Conservation (phyloP, 768 basidiomycete genomes). For the Lyophyllum atratum region DNA sequence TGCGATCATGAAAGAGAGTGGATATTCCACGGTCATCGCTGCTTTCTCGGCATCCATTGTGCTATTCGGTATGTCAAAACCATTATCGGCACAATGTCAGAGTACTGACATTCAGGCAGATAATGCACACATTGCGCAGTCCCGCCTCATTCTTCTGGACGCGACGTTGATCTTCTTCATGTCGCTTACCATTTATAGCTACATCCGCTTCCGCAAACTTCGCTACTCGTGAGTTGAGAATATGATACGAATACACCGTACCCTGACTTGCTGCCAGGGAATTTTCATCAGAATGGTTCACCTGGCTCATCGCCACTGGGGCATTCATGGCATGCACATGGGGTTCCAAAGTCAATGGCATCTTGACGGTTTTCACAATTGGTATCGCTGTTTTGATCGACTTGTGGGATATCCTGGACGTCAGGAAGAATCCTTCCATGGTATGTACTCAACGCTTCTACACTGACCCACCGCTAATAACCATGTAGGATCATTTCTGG, state of each 20-base stretch:
- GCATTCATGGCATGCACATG: constrained; percentile 94
- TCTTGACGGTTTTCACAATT: constrained; percentile 86
- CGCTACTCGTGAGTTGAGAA: constrained; percentile 70
- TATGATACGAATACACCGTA: neutral
- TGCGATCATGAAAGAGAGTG: constrained; percentile 97
- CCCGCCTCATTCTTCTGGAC: constrained; percentile 95
- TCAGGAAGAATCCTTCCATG: constrained; percentile 78
- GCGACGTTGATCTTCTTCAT: constrained; percentile 96
- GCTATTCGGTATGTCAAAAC: constrained; percentile 85
- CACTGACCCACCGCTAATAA: neutral
- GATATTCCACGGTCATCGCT: constrained; percentile 89
- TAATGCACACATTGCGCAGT: constrained; percentile 94
- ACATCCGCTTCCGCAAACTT: constrained; percentile 92
- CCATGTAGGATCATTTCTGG: constrained; percentile 78
- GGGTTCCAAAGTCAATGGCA: constrained; percentile 97
- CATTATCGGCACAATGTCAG: neutral
- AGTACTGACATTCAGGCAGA: constrained; percentile 47
- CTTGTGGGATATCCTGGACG: constrained; percentile 91
- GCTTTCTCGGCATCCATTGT: constrained; percentile 87
- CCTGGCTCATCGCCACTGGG: constrained; percentile 89
- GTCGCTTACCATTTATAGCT: constrained; percentile 88
- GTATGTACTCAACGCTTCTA: constrained; percentile 38
- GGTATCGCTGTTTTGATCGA: constrained; percentile 92
- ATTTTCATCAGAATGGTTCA: constrained; percentile 92
- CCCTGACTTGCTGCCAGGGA: constrained; percentile 49